A percentile compares a stretch with the other conserved stretches of the same genome.
phyloP scores from a whole-genome alignment of 208 protist genomes.

The Trypanosoma congolense region DNA sequence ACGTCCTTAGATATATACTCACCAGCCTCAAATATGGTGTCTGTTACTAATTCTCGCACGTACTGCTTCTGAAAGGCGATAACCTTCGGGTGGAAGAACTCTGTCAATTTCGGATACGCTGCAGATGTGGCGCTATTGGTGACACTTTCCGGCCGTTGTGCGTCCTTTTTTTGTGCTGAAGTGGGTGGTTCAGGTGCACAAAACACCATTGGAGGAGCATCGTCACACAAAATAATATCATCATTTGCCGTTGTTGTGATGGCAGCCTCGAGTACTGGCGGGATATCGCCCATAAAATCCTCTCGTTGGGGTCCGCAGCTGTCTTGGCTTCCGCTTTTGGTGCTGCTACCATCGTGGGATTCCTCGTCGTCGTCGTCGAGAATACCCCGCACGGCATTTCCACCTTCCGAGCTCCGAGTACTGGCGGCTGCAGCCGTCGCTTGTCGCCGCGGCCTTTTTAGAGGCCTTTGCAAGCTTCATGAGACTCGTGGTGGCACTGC shows the following conservation, averaged over 20 bases:
- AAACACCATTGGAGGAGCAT: conserved; percentile 68
- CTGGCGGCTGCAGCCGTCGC: conserved; percentile 8
- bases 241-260: conserved; percentile 47
- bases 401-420: not conserved
- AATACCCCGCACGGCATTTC: not conserved
- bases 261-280: conserved; percentile 34
- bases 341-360: not conserved
- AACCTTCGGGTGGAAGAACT: conserved; percentile 67
- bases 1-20: conserved; percentile 73
- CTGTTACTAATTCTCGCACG: conserved; percentile 47
- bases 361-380: not conserved
- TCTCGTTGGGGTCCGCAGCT: not conserved
- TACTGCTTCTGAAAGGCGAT: conserved; percentile 62
- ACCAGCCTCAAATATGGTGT: conserved; percentile 49
- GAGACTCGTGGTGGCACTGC: conserved; percentile 41
- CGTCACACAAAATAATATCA: conserved; percentile 77
- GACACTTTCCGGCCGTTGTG: conserved; percentile 1
- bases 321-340: not conserved
- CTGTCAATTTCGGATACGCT: conserved; percentile 34
- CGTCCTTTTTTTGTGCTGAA: conserved; percentile 11
- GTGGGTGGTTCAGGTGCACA: conserved; percentile 14
- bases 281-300: conserved; percentile 23
- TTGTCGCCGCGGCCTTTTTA: conserved; percentile 16
- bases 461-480: conserved; percentile 71
- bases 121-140: not conserved